phyloP scores from a whole-genome alignment of 257 asterid species.

The Lantana camara region DNA sequence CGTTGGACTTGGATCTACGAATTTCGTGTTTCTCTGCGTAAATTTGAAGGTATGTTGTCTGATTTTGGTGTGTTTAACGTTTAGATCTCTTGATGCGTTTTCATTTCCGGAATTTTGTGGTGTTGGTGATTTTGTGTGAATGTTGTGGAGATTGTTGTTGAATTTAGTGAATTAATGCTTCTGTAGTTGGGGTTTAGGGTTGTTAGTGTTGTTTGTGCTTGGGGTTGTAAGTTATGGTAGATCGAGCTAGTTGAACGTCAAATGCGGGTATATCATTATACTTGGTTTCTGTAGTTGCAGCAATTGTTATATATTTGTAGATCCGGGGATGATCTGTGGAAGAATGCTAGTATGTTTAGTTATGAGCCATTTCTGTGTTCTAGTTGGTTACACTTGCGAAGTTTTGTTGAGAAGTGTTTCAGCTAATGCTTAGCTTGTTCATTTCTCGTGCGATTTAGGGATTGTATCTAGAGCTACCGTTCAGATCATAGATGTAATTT shows the following conservation, averaged over 20 bases:
- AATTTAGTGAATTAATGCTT: neutral
- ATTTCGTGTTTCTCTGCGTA: slow-evolving; percentile 9
- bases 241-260: slow-evolving; percentile 20
- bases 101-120: neutral
- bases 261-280: no score
- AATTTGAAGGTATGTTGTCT: slow-evolving; percentile 34
- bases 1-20: slow-evolving; percentile 19
- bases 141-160: neutral
- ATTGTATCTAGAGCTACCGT: neutral
- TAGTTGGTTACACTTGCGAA: neutral
- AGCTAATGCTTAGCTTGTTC: neutral
- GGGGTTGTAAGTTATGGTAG: slow-evolving; percentile 16
- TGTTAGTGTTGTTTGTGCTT: neutral
- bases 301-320: slow-evolving; percentile 20
- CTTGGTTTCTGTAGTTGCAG: no score
- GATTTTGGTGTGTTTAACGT: neutral
- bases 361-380: neutral
- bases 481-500: neutral
- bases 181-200: neutral
- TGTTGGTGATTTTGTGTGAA: neutral
- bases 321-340: slow-evolving; percentile 29
- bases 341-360: neutral
- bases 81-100: slow-evolving; percentile 11
- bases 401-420: neutral
- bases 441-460: neutral